A percentile compares a stretch with the other conserved stretches of the same genome.
These are phyloP conservation scores for Vigna reflexopilosa DNA, from an alignment of 306 rosid genomes.

Conservation along the genomic window DNA sequence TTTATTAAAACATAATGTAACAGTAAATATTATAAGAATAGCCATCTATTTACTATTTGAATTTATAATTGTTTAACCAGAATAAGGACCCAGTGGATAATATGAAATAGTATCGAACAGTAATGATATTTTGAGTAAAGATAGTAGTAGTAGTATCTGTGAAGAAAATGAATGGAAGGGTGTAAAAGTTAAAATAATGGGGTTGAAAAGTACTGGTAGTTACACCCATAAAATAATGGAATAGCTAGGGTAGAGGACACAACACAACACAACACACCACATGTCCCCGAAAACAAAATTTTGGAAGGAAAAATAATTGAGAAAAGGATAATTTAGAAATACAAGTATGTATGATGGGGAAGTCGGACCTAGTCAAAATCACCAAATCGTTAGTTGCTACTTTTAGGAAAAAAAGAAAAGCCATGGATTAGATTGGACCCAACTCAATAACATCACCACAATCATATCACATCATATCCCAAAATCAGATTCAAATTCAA, in stretches of 20 bases:
- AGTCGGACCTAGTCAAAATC: constrained; percentile 46
- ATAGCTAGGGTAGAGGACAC: background rate
- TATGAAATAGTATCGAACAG: too few species aligned
- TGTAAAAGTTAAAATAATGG: background rate
- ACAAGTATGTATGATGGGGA: too few species aligned
- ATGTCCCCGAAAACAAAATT: background rate
- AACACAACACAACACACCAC: background rate
- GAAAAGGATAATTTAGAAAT: background rate
- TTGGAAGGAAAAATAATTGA: background rate
- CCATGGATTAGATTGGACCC: too few species aligned
- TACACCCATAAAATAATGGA: constrained; percentile 15
- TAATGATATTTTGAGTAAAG: background rate
- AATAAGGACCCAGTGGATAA: background rate
- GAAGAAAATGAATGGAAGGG: background rate
- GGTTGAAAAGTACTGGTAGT: background rate
- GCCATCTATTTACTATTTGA: background rate
- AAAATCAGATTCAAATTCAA: too few species aligned
- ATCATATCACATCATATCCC: too few species aligned
- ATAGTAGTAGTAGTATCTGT: too few species aligned
- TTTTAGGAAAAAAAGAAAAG: too few species aligned
- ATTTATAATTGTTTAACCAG: background rate
- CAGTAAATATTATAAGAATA: too few species aligned
- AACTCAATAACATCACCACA: too few species aligned
- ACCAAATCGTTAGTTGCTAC: background rate
- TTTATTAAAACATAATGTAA: too few species aligned